Conservation (phyloP, 164 flowering plant species). For the Sextonia rubra region DNA sequence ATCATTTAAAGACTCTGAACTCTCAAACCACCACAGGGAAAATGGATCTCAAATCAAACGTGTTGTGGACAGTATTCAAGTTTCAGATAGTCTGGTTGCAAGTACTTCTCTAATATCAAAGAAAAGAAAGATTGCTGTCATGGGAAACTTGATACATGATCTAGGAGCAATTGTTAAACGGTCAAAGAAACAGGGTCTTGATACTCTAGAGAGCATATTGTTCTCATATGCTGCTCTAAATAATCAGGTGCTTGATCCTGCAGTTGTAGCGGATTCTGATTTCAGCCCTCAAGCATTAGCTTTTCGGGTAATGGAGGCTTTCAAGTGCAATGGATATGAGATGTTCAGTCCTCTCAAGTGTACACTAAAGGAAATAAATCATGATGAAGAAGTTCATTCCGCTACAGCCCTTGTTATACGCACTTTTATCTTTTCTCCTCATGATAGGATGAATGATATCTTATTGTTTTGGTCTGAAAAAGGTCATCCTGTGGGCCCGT, state of each 20-base stretch:
- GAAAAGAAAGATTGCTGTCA: constrained; percentile 11
- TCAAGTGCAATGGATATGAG: constrained; percentile 25
- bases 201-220: constrained; percentile 32
- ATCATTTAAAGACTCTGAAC: not conserved
- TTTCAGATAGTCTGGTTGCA: constrained; percentile 9
- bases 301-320: constrained; percentile 27
- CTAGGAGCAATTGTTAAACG: constrained; percentile 21
- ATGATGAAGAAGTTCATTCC: constrained; percentile 36
- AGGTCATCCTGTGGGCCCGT: constrained; percentile 38
- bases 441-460: constrained; percentile 31
- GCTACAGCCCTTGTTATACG: constrained; percentile 38
- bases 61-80: not conserved
- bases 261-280: constrained; percentile 5
- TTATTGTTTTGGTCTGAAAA: constrained; percentile 39
- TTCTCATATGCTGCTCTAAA: constrained; percentile 17
- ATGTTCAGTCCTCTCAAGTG: constrained; percentile 29
- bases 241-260: constrained; percentile 8
- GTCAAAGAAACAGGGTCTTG: constrained; percentile 32
- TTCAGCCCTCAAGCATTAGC: constrained; percentile 29
- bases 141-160: constrained; percentile 23
- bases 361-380: constrained; percentile 3
- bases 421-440: constrained; percentile 29
- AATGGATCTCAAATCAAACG: constrained; percentile 8
- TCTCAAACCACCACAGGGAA: not conserved
- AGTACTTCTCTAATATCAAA: constrained; percentile 4